Evolutionary conservation across 257 asterid genomes (phyloP).

Genomic region (Scutellaria barbata): DNA sequence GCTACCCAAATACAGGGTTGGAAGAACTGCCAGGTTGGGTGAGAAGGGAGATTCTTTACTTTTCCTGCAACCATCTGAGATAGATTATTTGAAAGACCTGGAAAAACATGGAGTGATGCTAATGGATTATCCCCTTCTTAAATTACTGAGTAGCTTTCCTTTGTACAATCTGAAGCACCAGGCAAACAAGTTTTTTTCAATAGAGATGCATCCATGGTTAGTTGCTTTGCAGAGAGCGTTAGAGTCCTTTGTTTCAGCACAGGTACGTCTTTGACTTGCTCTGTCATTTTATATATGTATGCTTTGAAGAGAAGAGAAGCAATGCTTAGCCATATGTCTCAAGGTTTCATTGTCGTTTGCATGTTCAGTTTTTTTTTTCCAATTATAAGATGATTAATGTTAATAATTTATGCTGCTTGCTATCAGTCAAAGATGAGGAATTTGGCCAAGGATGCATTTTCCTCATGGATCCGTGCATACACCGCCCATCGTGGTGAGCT

Average conservation of each 20-base stretch:
- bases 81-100: slow-evolving; percentile 75
- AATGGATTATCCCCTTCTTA: slow-evolving; percentile 77
- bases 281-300: background rate
- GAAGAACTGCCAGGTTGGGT: slow-evolving; percentile 97
- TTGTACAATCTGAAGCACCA: slow-evolving; percentile 48
- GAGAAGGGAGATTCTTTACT: slow-evolving; percentile 80
- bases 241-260: slow-evolving; percentile 63
- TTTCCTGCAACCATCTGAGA: slow-evolving; percentile 80
- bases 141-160: slow-evolving; percentile 66
- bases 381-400: slow-evolving; percentile 19
- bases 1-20: slow-evolving; percentile 66
- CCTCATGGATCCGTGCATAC: slow-evolving; percentile 91
- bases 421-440: slow-evolving; percentile 60
- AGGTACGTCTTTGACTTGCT: slow-evolving; percentile 49
- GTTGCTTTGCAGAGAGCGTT: slow-evolving; percentile 77
- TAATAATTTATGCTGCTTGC: slow-evolving; percentile 26
- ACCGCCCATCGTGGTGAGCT: slow-evolving; percentile 97
- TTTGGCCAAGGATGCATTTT: slow-evolving; percentile 77
- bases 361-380: background rate
- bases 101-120: slow-evolving; percentile 80
- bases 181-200: slow-evolving; percentile 57
- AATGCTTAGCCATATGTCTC: background rate
- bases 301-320: background rate
- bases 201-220: slow-evolving; percentile 90
- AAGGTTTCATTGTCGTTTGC: background rate